Percentiles rank a stretch among this genome's conserved stretches.
These are phyloP conservation scores for Nakataea oryzae DNA, from an alignment of 2,329 filamentous ascomycete species.

Conservation along the genomic window DNA sequence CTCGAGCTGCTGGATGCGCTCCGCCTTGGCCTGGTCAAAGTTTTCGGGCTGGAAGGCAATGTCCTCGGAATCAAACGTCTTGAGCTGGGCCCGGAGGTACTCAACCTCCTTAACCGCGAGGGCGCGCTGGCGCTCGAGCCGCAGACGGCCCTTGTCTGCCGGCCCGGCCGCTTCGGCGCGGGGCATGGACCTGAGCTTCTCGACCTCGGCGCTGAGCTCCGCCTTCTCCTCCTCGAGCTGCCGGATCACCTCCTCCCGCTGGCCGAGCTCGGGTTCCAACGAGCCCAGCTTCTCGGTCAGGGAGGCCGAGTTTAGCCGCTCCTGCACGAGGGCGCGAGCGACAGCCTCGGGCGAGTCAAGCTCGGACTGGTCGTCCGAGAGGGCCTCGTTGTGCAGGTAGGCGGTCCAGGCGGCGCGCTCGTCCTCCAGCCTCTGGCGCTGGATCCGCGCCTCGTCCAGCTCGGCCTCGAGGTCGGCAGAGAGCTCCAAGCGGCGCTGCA, in stretches of 20 bases:
- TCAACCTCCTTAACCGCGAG: constrained; percentile 89
- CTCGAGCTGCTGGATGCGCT: constrained; percentile 73
- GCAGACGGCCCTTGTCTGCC: constrained; percentile 57
- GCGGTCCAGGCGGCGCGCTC: constrained; percentile 80
- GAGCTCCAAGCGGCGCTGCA: constrained; percentile 68
- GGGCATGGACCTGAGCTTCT: constrained; percentile 50
- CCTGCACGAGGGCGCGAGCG: constrained; percentile 72
- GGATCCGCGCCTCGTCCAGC: constrained; percentile 67
- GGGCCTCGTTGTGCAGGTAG: constrained; percentile 63
- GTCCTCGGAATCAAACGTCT: constrained; percentile 81
- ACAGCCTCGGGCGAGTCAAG: constrained; percentile 85
- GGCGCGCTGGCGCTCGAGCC: constrained; percentile 75
- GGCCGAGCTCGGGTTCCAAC: constrained; percentile 65
- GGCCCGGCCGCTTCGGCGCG: constrained; percentile 10
- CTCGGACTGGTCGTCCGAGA: constrained; percentile 50
- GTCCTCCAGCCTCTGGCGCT: constrained; percentile 79
- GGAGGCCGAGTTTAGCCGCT: constrained; percentile 68
- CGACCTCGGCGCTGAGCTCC: constrained; percentile 55
- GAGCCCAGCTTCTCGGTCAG: constrained; percentile 73
- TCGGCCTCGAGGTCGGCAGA: constrained; percentile 67
- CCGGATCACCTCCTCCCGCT: constrained; percentile 68
- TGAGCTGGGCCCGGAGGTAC: constrained; percentile 84
- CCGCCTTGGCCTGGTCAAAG: constrained; percentile 63
- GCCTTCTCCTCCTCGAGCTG: constrained; percentile 60
- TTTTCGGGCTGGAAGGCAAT: constrained; percentile 72